These are phyloP conservation scores for Fusarium sp. DNA, from an alignment of 2,329 filamentous ascomycete species.

Conservation along the genomic window DNA sequence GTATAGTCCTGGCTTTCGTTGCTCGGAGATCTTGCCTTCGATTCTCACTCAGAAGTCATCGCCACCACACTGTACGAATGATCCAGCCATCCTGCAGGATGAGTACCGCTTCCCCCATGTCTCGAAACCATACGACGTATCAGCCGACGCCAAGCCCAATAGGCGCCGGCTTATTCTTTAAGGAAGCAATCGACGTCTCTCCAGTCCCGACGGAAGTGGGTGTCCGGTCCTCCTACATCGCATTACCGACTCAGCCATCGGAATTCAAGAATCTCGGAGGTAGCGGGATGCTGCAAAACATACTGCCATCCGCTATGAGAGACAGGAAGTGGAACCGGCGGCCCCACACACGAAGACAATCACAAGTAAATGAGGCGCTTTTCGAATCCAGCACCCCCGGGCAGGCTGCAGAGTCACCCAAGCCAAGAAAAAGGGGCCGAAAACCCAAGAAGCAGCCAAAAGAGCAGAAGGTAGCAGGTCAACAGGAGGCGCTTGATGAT, in stretches of 20 bases:
- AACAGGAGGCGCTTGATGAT: constrained; percentile 30
- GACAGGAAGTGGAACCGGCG: not conserved
- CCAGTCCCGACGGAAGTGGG: not conserved
- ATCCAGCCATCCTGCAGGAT: too few species aligned
- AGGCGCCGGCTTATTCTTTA: too few species aligned
- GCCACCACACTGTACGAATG: too few species aligned
- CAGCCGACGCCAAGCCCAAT: too few species aligned
- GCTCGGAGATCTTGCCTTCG: too few species aligned
- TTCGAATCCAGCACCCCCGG: not conserved
- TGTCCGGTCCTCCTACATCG: not conserved
- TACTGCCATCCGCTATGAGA: not conserved
- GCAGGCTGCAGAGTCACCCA: not conserved
- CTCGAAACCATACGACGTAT: too few species aligned
- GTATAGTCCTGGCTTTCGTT: too few species aligned
- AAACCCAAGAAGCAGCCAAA: constrained; percentile 35
- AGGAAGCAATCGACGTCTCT: not conserved
- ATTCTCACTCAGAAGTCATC: too few species aligned
- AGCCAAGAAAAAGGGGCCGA: constrained; percentile 38
- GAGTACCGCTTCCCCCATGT: too few species aligned
- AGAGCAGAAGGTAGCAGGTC: not conserved
- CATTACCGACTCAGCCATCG: not conserved
- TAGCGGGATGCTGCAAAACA: not conserved
- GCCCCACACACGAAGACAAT: not conserved
- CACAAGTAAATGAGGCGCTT: not conserved
- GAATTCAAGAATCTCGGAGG: not conserved